Percentiles rank a stretch among this genome's conserved stretches.
Evolutionary conservation across 257 asterid species (phyloP).

Genomic region (Primulina huaijiensis): DNA sequence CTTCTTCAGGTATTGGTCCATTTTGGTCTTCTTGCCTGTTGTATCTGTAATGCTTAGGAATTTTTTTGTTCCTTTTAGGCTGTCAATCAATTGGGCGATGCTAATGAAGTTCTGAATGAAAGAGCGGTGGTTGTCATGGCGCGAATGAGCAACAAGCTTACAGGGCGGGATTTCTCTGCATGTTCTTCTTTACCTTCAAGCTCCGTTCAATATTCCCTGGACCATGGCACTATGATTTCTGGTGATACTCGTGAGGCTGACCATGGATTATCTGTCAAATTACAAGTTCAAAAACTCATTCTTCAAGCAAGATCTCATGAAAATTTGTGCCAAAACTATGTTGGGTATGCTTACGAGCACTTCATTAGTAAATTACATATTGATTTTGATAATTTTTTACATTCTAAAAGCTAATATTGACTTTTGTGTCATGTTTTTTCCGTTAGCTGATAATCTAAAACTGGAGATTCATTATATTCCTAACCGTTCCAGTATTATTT

Average conservation of each 20-base stretch:
- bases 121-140: constrained; percentile 97
- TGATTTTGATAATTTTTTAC: neutral
- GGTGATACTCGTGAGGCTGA: constrained; percentile 87
- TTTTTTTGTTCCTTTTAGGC: constrained; percentile 48
- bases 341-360: constrained; percentile 57
- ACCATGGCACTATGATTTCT: constrained; percentile 55
- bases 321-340: constrained; percentile 94
- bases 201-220: constrained; percentile 60
- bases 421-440: neutral
- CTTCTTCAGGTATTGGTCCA: constrained; percentile 67
- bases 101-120: constrained; percentile 94
- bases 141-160: constrained; percentile 95
- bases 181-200: constrained; percentile 52
- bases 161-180: constrained; percentile 84
- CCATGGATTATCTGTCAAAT: constrained; percentile 84
- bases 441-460: neutral
- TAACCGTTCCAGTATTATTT: neutral
- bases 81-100: constrained; percentile 94
- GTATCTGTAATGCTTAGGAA: constrained; percentile 10
- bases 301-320: constrained; percentile 88
- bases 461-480: neutral
- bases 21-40: neutral
- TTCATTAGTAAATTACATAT: neutral
- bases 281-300: constrained; percentile 95
- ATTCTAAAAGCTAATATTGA: neutral